Conservation (phyloP, 2,329 filamentous ascomycete genomes). For the Gaeumannomyces tritici region DNA sequence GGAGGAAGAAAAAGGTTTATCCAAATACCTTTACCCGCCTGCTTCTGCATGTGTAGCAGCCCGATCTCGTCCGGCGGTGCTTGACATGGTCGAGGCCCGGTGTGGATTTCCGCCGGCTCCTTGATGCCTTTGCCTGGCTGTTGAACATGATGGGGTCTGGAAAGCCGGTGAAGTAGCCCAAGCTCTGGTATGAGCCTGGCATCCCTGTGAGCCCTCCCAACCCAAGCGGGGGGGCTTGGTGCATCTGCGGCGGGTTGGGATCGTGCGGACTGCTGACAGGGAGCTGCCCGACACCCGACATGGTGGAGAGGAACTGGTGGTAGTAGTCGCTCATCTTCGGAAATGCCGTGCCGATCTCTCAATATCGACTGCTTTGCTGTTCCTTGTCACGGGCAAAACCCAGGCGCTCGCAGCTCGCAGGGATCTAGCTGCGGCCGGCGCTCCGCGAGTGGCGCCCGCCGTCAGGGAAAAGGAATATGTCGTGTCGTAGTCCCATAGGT, state of each 20-base stretch:
- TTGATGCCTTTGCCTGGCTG: slow-evolving; percentile 32
- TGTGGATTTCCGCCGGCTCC: slow-evolving; percentile 41
- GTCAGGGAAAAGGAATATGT: neutral
- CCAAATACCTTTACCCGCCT: slow-evolving; percentile 66
- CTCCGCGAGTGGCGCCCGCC: neutral
- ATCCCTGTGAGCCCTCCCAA: slow-evolving; percentile 22
- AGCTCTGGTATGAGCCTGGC: slow-evolving; percentile 32
- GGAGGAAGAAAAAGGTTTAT: neutral
- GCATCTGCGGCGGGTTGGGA: slow-evolving; percentile 22
- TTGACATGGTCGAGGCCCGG: slow-evolving; percentile 65
- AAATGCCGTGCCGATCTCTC: neutral
- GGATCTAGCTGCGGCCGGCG: no score
- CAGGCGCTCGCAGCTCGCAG: no score
- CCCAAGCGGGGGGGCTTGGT: slow-evolving; percentile 20
- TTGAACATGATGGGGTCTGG: slow-evolving; percentile 39
- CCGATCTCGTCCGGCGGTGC: slow-evolving; percentile 85
- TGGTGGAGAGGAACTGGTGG: slow-evolving; percentile 43
- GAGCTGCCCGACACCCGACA: slow-evolving; percentile 30
- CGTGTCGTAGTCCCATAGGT: neutral
- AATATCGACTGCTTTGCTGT: neutral
- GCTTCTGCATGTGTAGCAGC: slow-evolving; percentile 84
- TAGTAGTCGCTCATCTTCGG: slow-evolving; percentile 45
- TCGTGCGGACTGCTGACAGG: slow-evolving; percentile 16
- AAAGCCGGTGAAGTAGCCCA: slow-evolving; percentile 40
- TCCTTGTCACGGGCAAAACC: neutral